These are phyloP conservation scores for Eucalyptus tenuipes DNA, from an alignment of 345 rosid species.

Conservation along the genomic window DNA sequence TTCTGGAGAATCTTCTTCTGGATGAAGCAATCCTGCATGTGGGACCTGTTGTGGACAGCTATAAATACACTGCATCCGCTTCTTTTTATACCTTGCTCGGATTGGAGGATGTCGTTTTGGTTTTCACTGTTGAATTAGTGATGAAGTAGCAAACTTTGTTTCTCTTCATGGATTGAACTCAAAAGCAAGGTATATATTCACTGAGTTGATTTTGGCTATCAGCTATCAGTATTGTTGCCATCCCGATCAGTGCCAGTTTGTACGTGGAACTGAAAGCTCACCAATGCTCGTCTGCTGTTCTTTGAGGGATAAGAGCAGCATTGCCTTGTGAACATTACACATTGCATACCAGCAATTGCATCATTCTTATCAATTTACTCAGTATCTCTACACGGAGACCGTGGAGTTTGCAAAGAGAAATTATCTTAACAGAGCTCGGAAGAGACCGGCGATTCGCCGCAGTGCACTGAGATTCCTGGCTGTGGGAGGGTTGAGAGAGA, in stretches of 20 bases:
- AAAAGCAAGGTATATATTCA: neutral
- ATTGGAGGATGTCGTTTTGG: neutral
- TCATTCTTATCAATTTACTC: neutral
- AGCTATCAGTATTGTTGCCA: neutral
- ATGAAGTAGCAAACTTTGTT: neutral
- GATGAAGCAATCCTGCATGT: neutral
- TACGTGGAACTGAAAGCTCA: neutral
- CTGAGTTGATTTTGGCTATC: neutral
- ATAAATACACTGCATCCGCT: neutral
- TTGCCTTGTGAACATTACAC: neutral
- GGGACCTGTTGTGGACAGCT: neutral
- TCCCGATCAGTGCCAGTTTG: fast-evolving
- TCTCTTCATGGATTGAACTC: neutral
- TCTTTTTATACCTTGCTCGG: fast-evolving
- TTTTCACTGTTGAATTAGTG: neutral
- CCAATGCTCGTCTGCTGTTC: neutral
- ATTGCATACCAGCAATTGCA: neutral
- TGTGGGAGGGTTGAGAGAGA: neutral
- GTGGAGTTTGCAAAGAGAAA: neutral
- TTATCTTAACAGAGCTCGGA: neutral
- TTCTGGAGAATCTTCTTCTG: neutral
- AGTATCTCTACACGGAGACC: neutral
- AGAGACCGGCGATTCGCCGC: neutral
- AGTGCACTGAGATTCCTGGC: neutral
- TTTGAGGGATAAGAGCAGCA: neutral